Conservation (phyloP, 2,329 filamentous ascomycete species). For the Aspergillus fumigatus region DNA sequence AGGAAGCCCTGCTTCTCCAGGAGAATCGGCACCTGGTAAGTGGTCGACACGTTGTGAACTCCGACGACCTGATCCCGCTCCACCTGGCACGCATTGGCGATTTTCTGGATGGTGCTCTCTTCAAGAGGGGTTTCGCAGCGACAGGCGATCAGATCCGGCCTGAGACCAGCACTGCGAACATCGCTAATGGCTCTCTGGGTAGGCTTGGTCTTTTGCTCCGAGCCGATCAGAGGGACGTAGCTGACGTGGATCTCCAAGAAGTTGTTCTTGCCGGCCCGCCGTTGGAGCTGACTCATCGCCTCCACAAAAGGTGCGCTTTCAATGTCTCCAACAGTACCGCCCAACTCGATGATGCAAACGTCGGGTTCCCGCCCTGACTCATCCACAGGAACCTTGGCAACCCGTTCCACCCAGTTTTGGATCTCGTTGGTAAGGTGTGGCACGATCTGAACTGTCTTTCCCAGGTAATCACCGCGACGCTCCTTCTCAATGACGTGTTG, state of each 20-base stretch:
- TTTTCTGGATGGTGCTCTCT: conserved; percentile 72
- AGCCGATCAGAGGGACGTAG: conserved; percentile 66
- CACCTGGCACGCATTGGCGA: conserved; percentile 84
- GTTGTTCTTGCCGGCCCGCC: conserved; percentile 69
- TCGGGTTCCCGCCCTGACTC: conserved; percentile 78
- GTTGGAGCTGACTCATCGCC: conserved; percentile 73
- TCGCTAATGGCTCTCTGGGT: conserved; percentile 87
- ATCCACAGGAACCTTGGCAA: conserved; percentile 80
- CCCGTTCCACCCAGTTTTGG: conserved; percentile 85
- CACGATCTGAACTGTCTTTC: conserved; percentile 81
- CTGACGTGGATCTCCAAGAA: conserved; percentile 82
- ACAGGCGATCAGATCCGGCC: conserved; percentile 81
- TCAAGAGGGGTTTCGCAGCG: conserved; percentile 77
- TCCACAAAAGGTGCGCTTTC: conserved; percentile 86
- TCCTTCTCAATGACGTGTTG: conserved; percentile 77
- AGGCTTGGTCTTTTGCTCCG: conserved; percentile 93
- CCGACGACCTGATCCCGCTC: conserved; percentile 78
- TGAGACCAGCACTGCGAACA: conserved; percentile 73
- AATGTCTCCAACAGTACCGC: conserved; percentile 62
- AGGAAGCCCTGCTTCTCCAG: conserved; percentile 77
- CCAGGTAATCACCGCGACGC: conserved; percentile 72
- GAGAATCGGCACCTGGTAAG: conserved; percentile 92
- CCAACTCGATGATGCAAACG: conserved; percentile 71
- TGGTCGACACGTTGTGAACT: conserved; percentile 82
- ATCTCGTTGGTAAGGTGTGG: conserved; percentile 90